Evolutionary conservation across 129 eudicot genomes (phyloP).

Genomic region (Flaveria trinervia): DNA sequence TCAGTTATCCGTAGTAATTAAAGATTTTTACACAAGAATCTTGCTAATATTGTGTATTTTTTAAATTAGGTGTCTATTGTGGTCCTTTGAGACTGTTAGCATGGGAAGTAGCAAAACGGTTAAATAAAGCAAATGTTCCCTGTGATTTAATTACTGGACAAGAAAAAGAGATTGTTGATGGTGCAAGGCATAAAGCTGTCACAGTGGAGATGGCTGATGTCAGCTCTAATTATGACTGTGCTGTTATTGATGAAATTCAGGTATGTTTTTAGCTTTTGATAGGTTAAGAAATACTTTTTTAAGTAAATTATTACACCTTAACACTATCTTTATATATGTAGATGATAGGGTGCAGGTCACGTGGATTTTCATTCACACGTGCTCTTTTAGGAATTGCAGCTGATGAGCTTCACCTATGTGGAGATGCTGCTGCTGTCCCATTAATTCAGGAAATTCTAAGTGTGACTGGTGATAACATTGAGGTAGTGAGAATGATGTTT

Average conservation of each 20-base stretch:
- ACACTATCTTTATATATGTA: slow-evolving; percentile 29
- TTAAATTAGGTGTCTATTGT: slow-evolving; percentile 72
- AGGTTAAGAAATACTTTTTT: background rate
- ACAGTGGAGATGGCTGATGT: slow-evolving; percentile 99
- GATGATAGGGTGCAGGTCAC: slow-evolving; percentile 84
- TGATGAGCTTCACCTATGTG: slow-evolving; percentile 89
- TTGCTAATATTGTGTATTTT: background rate
- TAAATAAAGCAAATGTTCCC: slow-evolving; percentile 87
- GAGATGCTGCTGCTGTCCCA: slow-evolving; percentile 96
- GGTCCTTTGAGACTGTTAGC: slow-evolving; percentile 96
- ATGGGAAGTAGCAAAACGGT: slow-evolving; percentile 93
- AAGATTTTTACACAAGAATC: slow-evolving; percentile 6
- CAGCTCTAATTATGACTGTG: slow-evolving; percentile 72
- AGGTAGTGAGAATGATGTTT: slow-evolving; percentile 44
- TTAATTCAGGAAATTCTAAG: slow-evolving; percentile 71
- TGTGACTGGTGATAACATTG: slow-evolving; percentile 72
- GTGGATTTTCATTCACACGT: slow-evolving; percentile 95
- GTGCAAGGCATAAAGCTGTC: slow-evolving; percentile 81
- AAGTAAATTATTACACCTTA: background rate
- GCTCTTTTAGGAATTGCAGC: slow-evolving; percentile 91
- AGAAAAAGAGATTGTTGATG: slow-evolving; percentile 75
- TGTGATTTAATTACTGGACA: slow-evolving; percentile 94
- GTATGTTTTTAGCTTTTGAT: slow-evolving; percentile 35
- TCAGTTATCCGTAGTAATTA: background rate
- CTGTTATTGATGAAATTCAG: slow-evolving; percentile 98